These are phyloP conservation scores for Umbelopsis sp. DNA, from an alignment of 371 early-diverging fungal species.

Conservation along the genomic window DNA sequence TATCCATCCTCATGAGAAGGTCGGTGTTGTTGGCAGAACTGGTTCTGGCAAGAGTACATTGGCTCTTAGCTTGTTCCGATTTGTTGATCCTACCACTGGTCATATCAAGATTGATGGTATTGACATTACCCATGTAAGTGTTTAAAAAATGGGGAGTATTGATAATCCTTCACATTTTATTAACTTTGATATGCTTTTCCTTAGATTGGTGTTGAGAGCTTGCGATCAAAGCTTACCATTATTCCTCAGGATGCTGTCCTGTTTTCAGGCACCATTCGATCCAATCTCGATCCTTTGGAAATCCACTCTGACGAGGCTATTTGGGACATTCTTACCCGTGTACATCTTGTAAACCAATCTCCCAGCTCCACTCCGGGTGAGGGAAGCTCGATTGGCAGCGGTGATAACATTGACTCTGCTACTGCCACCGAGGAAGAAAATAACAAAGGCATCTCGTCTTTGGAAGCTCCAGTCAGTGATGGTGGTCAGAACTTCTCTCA, in stretches of 20 bases:
- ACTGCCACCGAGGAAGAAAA: constrained; percentile 5
- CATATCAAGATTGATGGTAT: constrained; percentile 77
- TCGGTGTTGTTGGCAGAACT: constrained; percentile 80
- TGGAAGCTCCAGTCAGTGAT: constrained; percentile 53
- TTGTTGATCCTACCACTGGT: constrained; percentile 75
- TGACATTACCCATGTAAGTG: constrained; percentile 57
- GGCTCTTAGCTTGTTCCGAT: constrained; percentile 75
- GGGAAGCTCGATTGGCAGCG: background rate
- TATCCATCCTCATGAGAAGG: constrained; percentile 69
- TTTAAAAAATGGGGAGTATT: background rate
- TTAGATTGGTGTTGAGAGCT: constrained; percentile 66
- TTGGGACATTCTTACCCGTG: constrained; percentile 70
- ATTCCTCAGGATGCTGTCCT: constrained; percentile 88
- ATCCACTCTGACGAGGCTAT: constrained; percentile 65
- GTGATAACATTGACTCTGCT: constrained; percentile 13
- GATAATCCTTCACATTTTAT: background rate
- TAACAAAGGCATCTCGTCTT: constrained; percentile 14
- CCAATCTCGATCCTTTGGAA: constrained; percentile 75
- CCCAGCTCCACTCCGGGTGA: constrained; percentile 9
- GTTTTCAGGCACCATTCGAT: constrained; percentile 75
- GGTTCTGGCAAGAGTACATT: constrained; percentile 84
- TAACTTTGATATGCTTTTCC: background rate
- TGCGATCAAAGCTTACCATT: constrained; percentile 75
- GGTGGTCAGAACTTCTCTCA: constrained; percentile 70
- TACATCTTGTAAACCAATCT: constrained; percentile 36